These are phyloP conservation scores for Paraphaeosphaeria sporulosa DNA, from an alignment of 2,329 filamentous ascomycete genomes.

Conservation along the genomic window DNA sequence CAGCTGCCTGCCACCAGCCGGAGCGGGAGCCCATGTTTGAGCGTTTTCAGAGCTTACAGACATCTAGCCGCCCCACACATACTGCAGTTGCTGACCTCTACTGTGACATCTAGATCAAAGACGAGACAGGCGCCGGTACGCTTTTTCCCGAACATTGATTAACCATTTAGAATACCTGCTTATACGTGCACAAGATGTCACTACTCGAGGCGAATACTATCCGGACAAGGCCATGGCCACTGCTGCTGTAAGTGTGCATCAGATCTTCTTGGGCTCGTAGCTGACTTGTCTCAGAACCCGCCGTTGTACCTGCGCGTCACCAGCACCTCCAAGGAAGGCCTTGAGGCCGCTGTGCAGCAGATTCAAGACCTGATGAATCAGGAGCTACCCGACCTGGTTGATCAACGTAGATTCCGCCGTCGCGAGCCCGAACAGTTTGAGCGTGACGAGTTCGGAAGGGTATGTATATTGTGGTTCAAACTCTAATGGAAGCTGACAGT, in stretches of 20 bases:
- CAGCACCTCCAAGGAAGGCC: slow-evolving; percentile 87
- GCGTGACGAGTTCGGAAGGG: slow-evolving; percentile 87
- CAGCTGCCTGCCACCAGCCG: slow-evolving; percentile 61
- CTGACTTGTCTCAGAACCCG: slow-evolving; percentile 70
- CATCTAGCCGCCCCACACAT: slow-evolving; percentile 56
- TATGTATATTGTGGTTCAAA: slow-evolving; percentile 55
- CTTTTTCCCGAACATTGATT: slow-evolving; percentile 75
- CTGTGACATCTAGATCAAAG: slow-evolving; percentile 97
- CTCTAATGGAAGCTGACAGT: slow-evolving; percentile 32
- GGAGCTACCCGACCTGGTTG: slow-evolving; percentile 92
- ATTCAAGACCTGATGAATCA: slow-evolving; percentile 97
- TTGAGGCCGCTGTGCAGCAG: slow-evolving; percentile 84
- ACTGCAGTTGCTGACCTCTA: slow-evolving; percentile 93
- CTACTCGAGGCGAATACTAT: slow-evolving; percentile 93
- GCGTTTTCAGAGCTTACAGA: slow-evolving; percentile 56
- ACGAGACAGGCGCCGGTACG: slow-evolving; percentile 99
- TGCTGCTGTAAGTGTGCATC: slow-evolving; percentile 69
- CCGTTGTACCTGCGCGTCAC: slow-evolving; percentile 96
- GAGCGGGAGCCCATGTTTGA: slow-evolving; percentile 39
- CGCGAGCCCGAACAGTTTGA: slow-evolving; percentile 83
- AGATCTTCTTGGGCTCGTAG: slow-evolving; percentile 35
- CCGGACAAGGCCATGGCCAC: slow-evolving; percentile 98
- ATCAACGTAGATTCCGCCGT: slow-evolving; percentile 89
- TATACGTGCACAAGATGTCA: slow-evolving; percentile 87
- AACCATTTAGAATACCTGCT: slow-evolving; percentile 64